Percentiles rank a stretch among this genome's conserved stretches.
These are phyloP conservation scores for Microascus cirrosus DNA, from an alignment of 2,329 filamentous ascomycete genomes.

Conservation along the genomic window DNA sequence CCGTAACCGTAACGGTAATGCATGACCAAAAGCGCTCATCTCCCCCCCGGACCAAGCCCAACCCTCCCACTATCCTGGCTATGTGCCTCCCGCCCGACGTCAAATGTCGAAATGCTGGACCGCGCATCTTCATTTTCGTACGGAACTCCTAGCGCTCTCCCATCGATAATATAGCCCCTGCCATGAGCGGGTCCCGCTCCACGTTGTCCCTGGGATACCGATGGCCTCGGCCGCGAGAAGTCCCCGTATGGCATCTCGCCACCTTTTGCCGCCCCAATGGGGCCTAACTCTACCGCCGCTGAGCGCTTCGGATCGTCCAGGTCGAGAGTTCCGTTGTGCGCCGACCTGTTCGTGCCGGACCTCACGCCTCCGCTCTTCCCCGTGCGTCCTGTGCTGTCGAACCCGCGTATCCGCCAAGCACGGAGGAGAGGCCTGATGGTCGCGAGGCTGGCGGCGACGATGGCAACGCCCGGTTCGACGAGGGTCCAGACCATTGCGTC, in stretches of 20 bases:
- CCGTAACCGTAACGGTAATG: neutral
- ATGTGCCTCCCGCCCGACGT: slow-evolving; percentile 10
- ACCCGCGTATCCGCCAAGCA: slow-evolving; percentile 32
- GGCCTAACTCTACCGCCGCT: slow-evolving; percentile 16
- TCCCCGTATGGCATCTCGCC: neutral
- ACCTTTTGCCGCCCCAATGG: neutral
- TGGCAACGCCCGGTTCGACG: slow-evolving; percentile 45
- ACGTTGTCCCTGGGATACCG: neutral
- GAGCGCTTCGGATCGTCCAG: neutral
- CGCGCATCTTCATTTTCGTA: slow-evolving; percentile 12
- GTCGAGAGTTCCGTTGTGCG: neutral
- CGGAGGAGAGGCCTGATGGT: slow-evolving; percentile 44
- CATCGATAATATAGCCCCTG: slow-evolving; percentile 24
- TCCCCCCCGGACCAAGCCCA: slow-evolving; percentile 4
- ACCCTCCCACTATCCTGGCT: slow-evolving; percentile 11
- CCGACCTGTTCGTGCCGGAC: slow-evolving; percentile 17
- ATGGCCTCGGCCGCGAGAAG: neutral
- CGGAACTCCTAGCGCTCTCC: slow-evolving; percentile 10
- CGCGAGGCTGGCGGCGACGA: slow-evolving; percentile 39
- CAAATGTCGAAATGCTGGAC: slow-evolving; percentile 12
- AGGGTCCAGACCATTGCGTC: slow-evolving; percentile 45
- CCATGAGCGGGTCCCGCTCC: slow-evolving; percentile 15
- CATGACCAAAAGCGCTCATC: neutral
- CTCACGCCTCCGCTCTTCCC: slow-evolving; percentile 16
- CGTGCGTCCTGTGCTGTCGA: slow-evolving; percentile 27